phyloP scores from a whole-genome alignment of 208 protist species.

The Trypanosomatidae sp. region DNA sequence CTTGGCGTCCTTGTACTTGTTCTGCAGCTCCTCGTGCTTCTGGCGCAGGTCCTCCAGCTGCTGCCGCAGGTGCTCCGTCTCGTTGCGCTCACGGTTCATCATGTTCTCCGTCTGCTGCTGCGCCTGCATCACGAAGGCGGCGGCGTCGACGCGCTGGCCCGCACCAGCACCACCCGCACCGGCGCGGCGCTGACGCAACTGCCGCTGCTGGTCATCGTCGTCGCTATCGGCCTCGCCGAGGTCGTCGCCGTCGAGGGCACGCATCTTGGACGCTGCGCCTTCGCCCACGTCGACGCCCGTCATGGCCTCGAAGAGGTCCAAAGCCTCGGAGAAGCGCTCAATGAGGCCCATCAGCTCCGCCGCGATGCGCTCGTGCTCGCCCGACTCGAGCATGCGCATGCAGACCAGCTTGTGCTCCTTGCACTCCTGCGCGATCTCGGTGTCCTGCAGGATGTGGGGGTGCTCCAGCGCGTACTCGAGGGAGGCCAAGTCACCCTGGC shows the following conservation, averaged over 20 bases:
- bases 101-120: slow-evolving; percentile 79
- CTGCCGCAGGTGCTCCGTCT: slow-evolving; percentile 53
- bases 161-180: no score
- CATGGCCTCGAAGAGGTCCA: slow-evolving; percentile 88
- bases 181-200: slow-evolving; percentile 39
- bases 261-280: slow-evolving; percentile 56
- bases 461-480: slow-evolving; percentile 89
- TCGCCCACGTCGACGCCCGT: slow-evolving; percentile 85
- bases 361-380: slow-evolving; percentile 67
- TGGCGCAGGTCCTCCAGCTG: slow-evolving; percentile 79
- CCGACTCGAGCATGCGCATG: slow-evolving; percentile 83
- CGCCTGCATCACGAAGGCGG: no score
- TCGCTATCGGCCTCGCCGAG: slow-evolving; percentile 66
- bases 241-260: slow-evolving; percentile 54
- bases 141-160: slow-evolving; percentile 34
- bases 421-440: slow-evolving; percentile 80
- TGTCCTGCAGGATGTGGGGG: slow-evolving; percentile 79
- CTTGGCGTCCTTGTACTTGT: slow-evolving; percentile 94
- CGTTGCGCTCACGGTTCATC: slow-evolving; percentile 63
- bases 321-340: slow-evolving; percentile 72
- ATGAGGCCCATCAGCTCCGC: slow-evolving; percentile 84
- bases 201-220: slow-evolving; percentile 68
- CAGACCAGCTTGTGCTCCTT: slow-evolving; percentile 77
- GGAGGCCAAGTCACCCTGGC: slow-evolving; percentile 83
- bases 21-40: slow-evolving; percentile 86